phyloP scores from a whole-genome alignment of 495 filamentous ascomycete species.

The Penicillium canescens region DNA sequence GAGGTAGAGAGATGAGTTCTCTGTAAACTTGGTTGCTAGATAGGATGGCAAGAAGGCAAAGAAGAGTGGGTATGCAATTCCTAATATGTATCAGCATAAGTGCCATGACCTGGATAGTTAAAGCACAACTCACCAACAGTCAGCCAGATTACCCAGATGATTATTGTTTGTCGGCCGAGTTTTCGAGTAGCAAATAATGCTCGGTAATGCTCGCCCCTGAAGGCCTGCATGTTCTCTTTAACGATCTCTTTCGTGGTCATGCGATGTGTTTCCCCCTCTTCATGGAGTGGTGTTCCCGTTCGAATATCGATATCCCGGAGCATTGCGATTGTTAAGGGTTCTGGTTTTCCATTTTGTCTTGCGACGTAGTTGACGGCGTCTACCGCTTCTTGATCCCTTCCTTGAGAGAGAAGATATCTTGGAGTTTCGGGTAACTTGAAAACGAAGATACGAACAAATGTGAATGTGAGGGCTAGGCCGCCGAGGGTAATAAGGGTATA shows the following conservation, averaged over 20 bases:
- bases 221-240: conserved; percentile 31
- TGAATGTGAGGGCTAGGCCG: conserved; percentile 26
- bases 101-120: no score
- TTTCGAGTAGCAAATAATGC: conserved; percentile 28
- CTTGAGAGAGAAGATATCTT: conserved; percentile 32
- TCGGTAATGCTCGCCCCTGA: conserved; percentile 25
- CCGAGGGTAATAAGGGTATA: conserved; percentile 36
- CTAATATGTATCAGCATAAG: conserved; percentile 1
- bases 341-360: conserved; percentile 27
- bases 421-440: conserved; percentile 37
- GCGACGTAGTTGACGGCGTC: conserved; percentile 34
- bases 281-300: conserved; percentile 5
- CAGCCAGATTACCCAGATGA: conserved; percentile 31
- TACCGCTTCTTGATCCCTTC: conserved; percentile 31
- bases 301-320: conserved; percentile 29
- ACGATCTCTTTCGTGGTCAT: conserved; percentile 26
- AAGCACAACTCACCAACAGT: no score
- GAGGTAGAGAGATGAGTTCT: conserved; percentile 23
- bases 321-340: conserved; percentile 31
- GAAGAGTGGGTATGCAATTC: conserved; percentile 36
- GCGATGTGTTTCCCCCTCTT: background rate
- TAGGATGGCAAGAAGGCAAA: conserved; percentile 38
- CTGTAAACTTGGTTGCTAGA: conserved; percentile 29
- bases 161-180: conserved; percentile 19
- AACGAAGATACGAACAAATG: conserved; percentile 29